phyloP scores from a whole-genome alignment of 2,329 filamentous ascomycete genomes.

The Diplocarpon mali region DNA sequence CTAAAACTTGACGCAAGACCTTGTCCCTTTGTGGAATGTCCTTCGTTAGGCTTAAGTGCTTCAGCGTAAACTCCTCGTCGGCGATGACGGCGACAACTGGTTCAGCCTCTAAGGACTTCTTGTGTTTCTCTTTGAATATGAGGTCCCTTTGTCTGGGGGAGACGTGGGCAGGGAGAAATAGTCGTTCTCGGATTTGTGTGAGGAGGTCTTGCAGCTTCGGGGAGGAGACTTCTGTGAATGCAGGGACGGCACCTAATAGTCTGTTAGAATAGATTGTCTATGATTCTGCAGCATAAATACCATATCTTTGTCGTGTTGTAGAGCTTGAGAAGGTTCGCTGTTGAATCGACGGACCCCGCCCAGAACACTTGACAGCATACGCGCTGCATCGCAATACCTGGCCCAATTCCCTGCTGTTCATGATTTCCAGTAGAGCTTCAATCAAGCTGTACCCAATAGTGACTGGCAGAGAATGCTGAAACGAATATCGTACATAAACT shows the following conservation, averaged over 20 bases:
- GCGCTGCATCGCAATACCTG: constrained; percentile 14
- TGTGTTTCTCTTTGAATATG: constrained; percentile 38
- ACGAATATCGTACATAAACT: not conserved
- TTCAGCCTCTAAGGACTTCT: constrained; percentile 39
- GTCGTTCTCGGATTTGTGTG: constrained; percentile 40
- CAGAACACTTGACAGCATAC: constrained; percentile 10
- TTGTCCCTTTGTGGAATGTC: constrained; percentile 14
- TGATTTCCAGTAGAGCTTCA: constrained; percentile 3
- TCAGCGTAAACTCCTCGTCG: constrained; percentile 32
- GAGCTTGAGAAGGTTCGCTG: constrained; percentile 24
- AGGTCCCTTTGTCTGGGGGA: constrained; percentile 40
- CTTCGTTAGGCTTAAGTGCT: constrained; percentile 17
- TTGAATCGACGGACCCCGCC: constrained; percentile 5
- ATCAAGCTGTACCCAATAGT: constrained; percentile 1
- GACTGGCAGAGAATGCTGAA: not conserved
- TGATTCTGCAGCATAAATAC: constrained; percentile 10
- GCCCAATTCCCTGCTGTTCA: constrained; percentile 13
- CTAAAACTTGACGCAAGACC: constrained; percentile 13
- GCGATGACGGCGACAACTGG: constrained; percentile 48
- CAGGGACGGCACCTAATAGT: constrained; percentile 19
- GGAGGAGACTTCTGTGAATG: constrained; percentile 40
- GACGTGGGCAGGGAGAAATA: constrained; percentile 53
- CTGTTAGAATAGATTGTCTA: constrained; percentile 1
- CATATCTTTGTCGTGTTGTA: constrained; percentile 16
- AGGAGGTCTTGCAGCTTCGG: constrained; percentile 43